phyloP scores from a whole-genome alignment of 2,329 filamentous ascomycete species.

The Allantophomopsis lycopodina region DNA sequence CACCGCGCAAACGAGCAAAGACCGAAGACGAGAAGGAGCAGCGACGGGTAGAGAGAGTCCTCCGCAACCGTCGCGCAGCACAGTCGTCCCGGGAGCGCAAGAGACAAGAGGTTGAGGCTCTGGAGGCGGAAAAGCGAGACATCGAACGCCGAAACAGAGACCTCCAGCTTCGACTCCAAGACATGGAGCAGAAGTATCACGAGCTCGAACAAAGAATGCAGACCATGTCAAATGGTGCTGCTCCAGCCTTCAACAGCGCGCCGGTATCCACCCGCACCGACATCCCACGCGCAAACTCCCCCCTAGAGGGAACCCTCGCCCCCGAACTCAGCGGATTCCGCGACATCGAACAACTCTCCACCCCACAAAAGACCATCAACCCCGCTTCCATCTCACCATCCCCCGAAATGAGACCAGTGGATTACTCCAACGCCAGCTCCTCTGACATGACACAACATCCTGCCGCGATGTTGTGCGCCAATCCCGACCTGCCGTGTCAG shows the following conservation, averaged over 20 bases:
- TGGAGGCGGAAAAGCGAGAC: constrained; percentile 49
- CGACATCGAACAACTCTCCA: constrained; percentile 10
- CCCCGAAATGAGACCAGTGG: constrained; percentile 38
- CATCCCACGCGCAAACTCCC: constrained; percentile 16
- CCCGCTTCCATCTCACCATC: constrained; percentile 50
- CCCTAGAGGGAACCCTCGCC: constrained; percentile 37
- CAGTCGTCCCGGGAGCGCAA: constrained; percentile 76
- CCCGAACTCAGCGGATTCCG: constrained; percentile 41
- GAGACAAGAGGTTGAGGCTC: constrained; percentile 63
- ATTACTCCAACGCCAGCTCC: constrained; percentile 22
- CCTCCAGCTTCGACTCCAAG: constrained; percentile 44
- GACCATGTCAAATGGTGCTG: constrained; percentile 12
- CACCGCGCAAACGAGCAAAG: constrained; percentile 92
- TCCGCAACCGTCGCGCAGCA: constrained; percentile 87
- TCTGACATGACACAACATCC: constrained; percentile 99
- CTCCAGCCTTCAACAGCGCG: constrained; percentile 28
- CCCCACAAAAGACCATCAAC: constrained; percentile 37
- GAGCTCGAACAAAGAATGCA: constrained; percentile 12
- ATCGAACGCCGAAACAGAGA: constrained; percentile 62
- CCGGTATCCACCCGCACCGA: constrained; percentile 27
- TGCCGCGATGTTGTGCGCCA: constrained; percentile 93
- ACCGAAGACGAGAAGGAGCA: constrained; percentile 99
- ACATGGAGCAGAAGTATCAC: constrained; percentile 14
- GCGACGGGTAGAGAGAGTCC: constrained; percentile 89
- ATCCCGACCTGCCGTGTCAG: constrained; percentile 94